Percentiles rank a stretch among this genome's conserved stretches.
Conservation (phyloP, 148 eudicot genomes). For the Polygonum aviculare region DNA sequence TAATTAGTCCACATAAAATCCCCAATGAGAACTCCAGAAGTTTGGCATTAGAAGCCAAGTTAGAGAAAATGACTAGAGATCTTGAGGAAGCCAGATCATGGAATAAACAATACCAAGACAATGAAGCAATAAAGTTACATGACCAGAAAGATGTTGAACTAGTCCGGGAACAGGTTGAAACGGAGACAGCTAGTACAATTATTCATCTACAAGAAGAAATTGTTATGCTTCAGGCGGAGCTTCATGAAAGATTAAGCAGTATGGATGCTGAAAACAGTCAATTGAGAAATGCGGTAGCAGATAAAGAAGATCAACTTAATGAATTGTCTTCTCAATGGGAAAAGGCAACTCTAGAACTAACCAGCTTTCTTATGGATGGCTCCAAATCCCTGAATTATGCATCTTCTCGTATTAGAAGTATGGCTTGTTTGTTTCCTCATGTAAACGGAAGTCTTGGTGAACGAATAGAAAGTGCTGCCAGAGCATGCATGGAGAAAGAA, state of each 20-base stretch:
- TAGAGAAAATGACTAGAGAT: conserved; percentile 33
- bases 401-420: conserved; percentile 35
- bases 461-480: conserved; percentile 45
- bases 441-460: conserved; percentile 35
- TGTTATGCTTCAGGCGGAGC: conserved; percentile 34
- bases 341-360: conserved; percentile 53
- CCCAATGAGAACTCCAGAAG: conserved; percentile 15
- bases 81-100: conserved; percentile 37
- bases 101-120: conserved; percentile 32
- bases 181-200: conserved; percentile 50
- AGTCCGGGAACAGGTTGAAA: conserved; percentile 42
- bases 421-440: conserved; percentile 42
- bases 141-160: conserved; percentile 34
- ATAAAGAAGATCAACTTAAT: conserved; percentile 39
- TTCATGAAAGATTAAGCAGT: conserved; percentile 26
- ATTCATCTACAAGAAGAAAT: conserved; percentile 55
- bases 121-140: conserved; percentile 21
- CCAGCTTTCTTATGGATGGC: conserved; percentile 53
- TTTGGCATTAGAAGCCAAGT: conserved; percentile 27
- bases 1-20: not conserved
- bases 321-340: conserved; percentile 37
- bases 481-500: conserved; percentile 50
- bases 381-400: conserved; percentile 52
- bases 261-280: conserved; percentile 34
- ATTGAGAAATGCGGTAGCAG: conserved; percentile 30